These are phyloP conservation scores for Capsicum baccatum DNA, from an alignment of 257 asterid genomes.

Conservation along the genomic window DNA sequence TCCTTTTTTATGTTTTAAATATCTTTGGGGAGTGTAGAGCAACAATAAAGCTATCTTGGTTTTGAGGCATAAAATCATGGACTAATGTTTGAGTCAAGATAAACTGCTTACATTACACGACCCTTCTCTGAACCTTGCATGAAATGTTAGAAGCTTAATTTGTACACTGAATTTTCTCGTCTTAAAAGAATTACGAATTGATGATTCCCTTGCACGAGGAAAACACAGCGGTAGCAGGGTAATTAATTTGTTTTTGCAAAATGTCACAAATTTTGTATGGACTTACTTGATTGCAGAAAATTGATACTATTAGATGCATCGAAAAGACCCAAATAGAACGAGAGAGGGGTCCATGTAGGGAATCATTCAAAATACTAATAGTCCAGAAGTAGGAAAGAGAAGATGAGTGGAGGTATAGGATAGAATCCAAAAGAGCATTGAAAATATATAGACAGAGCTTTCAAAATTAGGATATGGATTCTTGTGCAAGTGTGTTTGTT, in stretches of 20 bases:
- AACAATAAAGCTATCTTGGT: too few species aligned
- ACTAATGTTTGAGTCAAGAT: neutral
- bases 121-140: too few species aligned
- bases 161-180: neutral
- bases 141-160: too few species aligned
- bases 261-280: constrained; percentile 7
- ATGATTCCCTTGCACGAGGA: neutral
- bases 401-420: constrained; percentile 23
- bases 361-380: constrained; percentile 39
- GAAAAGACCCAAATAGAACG: constrained; percentile 34
- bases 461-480: constrained; percentile 48
- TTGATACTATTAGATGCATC: neutral
- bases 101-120: neutral
- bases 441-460: constrained; percentile 43
- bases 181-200: neutral
- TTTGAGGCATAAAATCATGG: neutral
- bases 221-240: neutral
- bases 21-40: neutral
- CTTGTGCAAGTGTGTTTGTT: constrained; percentile 44
- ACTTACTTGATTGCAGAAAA: neutral
- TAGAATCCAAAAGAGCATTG: constrained; percentile 49
- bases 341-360: constrained; percentile 44
- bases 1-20: neutral
- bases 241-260: neutral
- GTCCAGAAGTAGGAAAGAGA: constrained; percentile 18